Evolutionary conservation across 805 yeast species (phyloP), one percentile per base, ranked within the genome.

Genomic region (Saturnispora ahearnii): DNA sequence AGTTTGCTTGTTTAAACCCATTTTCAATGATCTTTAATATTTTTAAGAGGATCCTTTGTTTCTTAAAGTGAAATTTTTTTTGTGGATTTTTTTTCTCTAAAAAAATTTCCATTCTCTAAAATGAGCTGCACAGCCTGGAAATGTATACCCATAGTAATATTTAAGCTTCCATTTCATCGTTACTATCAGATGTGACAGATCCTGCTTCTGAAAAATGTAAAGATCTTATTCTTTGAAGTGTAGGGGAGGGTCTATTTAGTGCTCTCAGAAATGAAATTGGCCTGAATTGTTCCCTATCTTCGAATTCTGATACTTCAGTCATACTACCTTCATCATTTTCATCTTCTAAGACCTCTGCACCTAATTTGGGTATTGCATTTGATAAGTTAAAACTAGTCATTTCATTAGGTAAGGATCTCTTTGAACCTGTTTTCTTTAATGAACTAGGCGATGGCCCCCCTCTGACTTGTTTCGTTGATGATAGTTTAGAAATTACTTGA

Each of bases 1-100:
- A 10, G 83, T 73, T 58, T 80, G 84, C 46, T 61, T 64, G 46
- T 60, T 64, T 5, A 65, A 60, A 10, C 62, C 63, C 67, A 63
- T 63, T 15, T 42, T 42, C 18, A n/a, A 5, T 28, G 24, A 10
- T 28, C 6, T 15, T 34, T 13, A 21, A 15, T 11, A 15, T 10
- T 15, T 36, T 15, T 11, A 37, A 29, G 24, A 30, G 24, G 24
- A 43, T 38, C 15, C 9, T 26, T 26, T 31, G 18, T 40, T 38
- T 36, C 33, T 8, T 31, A 24, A 12, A n/a, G 22, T 29, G 24
- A 38, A 13, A 38, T 37, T 29, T 38, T 37, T 38, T 38, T 38
- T 24, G 9, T 24, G 18, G 22, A 37, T 34, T 45, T 45, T 45
- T 45, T 29, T 36, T n/a, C 40, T 36, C 4, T 24, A 21, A 22